phyloP scores from a whole-genome alignment of 2,329 filamentous ascomycete species.

The Tetracladium maxilliforme region DNA sequence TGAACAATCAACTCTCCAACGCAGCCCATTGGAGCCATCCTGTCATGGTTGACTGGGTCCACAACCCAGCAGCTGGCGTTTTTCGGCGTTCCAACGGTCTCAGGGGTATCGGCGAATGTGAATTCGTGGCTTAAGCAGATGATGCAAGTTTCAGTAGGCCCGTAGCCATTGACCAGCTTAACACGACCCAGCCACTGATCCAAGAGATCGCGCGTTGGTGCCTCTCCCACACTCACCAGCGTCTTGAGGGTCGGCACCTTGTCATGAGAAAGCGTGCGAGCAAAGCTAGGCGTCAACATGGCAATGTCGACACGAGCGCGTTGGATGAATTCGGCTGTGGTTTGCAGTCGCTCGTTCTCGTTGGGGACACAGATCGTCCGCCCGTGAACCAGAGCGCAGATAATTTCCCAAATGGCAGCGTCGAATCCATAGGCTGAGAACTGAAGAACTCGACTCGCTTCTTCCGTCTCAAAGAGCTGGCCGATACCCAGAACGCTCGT shows the following conservation, averaged over 20 bases:
- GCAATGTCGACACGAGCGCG: constrained; percentile 6
- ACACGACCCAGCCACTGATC: constrained; percentile 4
- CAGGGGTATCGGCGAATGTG: too few species aligned
- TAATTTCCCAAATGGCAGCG: constrained; percentile 3
- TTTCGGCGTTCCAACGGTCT: too few species aligned
- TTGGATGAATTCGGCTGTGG: constrained; percentile 5
- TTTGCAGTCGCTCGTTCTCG: constrained; percentile 7
- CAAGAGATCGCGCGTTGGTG: constrained; percentile 1
- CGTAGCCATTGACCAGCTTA: constrained; percentile 6
- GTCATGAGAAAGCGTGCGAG: constrained; percentile 4
- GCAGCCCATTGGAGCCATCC: too few species aligned
- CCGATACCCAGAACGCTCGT: too few species aligned
- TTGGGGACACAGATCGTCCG: constrained; percentile 9
- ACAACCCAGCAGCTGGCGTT: too few species aligned
- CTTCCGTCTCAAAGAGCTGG: too few species aligned
- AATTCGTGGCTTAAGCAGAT: too few species aligned
- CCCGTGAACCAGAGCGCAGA: constrained; percentile 6
- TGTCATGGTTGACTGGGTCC: too few species aligned
- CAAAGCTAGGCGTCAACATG: constrained; percentile 7
- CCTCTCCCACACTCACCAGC: constrained; percentile 7
- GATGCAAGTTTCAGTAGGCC: constrained; percentile 6
- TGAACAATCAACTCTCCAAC: too few species aligned
- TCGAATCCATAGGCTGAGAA: constrained; percentile 9
- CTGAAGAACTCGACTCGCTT: constrained; percentile 4
- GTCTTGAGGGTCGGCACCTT: constrained; percentile 5